phyloP scores from a whole-genome alignment of 331 rosid genomes.

The Malus hybrid region DNA sequence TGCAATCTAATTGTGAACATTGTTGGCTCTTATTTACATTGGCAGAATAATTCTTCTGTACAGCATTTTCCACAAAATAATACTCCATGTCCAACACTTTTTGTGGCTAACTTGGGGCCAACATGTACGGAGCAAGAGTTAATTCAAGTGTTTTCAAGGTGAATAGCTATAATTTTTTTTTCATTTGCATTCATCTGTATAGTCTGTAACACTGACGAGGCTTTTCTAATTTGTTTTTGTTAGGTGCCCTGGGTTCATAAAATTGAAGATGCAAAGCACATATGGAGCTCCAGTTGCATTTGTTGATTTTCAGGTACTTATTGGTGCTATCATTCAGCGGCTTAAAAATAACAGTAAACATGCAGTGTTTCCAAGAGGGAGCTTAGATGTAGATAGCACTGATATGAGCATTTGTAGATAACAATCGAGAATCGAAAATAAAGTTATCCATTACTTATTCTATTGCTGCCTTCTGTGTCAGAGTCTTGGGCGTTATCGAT shows the following conservation, averaged over 20 bases:
- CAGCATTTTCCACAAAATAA: conserved; percentile 42
- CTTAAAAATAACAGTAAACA: background rate
- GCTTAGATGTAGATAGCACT: background rate
- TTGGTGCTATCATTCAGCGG: background rate
- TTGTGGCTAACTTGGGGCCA: conserved; percentile 90
- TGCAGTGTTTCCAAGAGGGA: background rate
- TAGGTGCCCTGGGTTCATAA: conserved; percentile 84
- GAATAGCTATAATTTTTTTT: background rate
- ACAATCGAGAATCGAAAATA: background rate
- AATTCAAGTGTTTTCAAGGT: conserved; percentile 77
- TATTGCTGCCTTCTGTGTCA: background rate
- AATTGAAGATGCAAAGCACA: conserved; percentile 90
- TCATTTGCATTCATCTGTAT: conserved; percentile 4
- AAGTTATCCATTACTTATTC: background rate
- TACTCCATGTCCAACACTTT: conserved; percentile 77
- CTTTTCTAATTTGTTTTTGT: conserved; percentile 9
- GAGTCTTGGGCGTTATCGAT: background rate
- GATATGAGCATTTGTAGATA: background rate
- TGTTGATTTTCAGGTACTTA: conserved; percentile 84
- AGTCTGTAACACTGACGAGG: background rate
- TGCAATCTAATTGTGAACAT: background rate
- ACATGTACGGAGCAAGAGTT: conserved; percentile 85
- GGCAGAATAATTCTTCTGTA: conserved; percentile 34
- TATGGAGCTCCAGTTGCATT: conserved; percentile 95
- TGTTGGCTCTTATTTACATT: background rate